phyloP scores from a whole-genome alignment of 495 filamentous ascomycete genomes.

The Lasiosphaeris hirsuta region DNA sequence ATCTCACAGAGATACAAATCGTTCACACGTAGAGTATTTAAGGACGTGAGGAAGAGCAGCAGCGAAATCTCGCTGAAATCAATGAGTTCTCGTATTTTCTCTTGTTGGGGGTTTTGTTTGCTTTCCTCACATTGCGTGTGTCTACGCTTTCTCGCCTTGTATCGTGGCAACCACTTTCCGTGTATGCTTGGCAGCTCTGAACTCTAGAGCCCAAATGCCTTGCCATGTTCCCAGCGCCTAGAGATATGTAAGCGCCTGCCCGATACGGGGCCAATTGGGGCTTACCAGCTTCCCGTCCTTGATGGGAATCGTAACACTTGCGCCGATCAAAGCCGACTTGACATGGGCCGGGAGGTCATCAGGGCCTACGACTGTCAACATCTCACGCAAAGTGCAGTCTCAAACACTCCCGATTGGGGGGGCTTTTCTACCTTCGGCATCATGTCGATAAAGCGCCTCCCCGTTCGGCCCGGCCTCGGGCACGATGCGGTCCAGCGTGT shows the following conservation, averaged over 20 bases:
- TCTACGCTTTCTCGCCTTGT: conserved; percentile 74
- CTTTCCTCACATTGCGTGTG: not conserved
- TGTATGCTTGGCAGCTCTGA: conserved; percentile 69
- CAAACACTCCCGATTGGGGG: conserved; percentile 53
- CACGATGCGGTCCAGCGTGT: conserved; percentile 85
- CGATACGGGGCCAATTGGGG: conserved; percentile 20
- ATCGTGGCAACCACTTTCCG: conserved; percentile 89
- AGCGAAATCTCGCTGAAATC: not conserved
- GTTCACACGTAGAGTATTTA: too few species aligned
- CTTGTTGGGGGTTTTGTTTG: not conserved
- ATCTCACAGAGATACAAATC: not conserved
- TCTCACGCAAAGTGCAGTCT: conserved; percentile 3
- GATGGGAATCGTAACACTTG: conserved; percentile 85
- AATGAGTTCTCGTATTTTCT: not conserved
- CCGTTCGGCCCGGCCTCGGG: conserved; percentile 61
- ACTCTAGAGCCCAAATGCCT: conserved; percentile 95
- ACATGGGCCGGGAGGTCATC: conserved; percentile 65
- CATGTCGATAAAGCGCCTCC: conserved; percentile 81
- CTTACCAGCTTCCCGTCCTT: conserved; percentile 72
- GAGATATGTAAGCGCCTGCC: not conserved
- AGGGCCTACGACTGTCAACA: conserved; percentile 20
- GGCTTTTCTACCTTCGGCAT: conserved; percentile 70
- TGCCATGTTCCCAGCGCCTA: conserved; percentile 51
- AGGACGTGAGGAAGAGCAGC: too few species aligned
- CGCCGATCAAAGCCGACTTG: conserved; percentile 84